Evolutionary conservation across 805 yeast genomes (phyloP), one percentile per base, ranked within the genome.

Genomic region (Saccharomyces mikatae): DNA sequence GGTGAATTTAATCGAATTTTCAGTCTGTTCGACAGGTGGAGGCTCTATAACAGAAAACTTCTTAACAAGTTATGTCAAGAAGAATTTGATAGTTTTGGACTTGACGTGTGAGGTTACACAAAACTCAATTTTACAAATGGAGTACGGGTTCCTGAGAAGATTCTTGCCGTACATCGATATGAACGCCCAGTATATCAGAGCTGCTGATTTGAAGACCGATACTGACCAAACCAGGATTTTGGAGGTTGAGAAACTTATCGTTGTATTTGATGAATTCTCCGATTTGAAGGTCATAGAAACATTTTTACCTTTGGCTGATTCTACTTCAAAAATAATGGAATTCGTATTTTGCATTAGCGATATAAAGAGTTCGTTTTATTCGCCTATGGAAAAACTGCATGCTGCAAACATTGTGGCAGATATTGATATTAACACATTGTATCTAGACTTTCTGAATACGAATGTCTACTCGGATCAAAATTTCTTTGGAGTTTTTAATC

Each of bases 401-500:
- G 21, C 10, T n/a, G 31, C 29, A 31, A 46, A 27, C 32, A 46
- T 46, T 6, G 30, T 46, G 32, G n/a, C 29, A 10, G 22, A 28
- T 10, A 9, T 26, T n/a, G 48, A 46, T 27, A 46, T 27, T 10
- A 28, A 46, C 48, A 27, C 30, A 27, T 26, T 27, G 11, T 46
- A 27, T 28, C 21, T 46, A 11, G 59, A 57, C 24, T 46, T 52
- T 27, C 49, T 47, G n/a, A 29, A 31, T 3, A 41, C n/a, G 2
- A 27, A 51, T 6, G 24, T 46, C 14, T 31, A 30, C 41, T 26
- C 50, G 2, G 56, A 56, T 10, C 46, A 51, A 6, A 49, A 52
- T 10, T 46, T 62, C 30, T 60, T 61, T 47, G 66, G 62, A 6
- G 52, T 62, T 10, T 48, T 59, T 32, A 49, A 55, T 28, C 41